phyloP scores from a whole-genome alignment of 495 filamentous ascomycete species.

The Penicillium atrosanguineum region DNA sequence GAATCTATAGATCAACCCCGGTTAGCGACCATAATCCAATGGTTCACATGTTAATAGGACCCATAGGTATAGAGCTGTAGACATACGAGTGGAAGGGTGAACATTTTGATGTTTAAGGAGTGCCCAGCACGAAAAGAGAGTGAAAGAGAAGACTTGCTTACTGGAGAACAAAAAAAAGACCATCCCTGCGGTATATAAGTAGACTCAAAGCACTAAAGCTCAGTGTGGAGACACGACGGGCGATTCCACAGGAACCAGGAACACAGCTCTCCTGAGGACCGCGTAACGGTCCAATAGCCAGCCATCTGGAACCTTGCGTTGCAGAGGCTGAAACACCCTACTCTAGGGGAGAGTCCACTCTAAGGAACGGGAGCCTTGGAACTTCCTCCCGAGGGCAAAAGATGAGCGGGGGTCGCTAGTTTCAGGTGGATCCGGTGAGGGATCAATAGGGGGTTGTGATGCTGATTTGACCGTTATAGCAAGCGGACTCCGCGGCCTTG shows the following conservation, averaged over 20 bases:
- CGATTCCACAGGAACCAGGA: constrained; percentile 1
- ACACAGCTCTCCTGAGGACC: background rate
- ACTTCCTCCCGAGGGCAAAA: background rate
- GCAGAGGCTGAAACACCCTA: constrained; percentile 12
- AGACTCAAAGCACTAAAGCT: background rate
- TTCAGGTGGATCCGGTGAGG: constrained; percentile 1
- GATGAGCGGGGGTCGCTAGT: constrained; percentile 6
- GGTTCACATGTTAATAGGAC: background rate
- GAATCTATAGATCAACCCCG: constrained; percentile 3
- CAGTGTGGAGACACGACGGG: constrained; percentile 3
- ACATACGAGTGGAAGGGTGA: constrained; percentile 27
- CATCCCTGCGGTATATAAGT: constrained; percentile 3
- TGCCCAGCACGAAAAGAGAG: constrained; percentile 20
- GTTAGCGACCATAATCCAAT: background rate
- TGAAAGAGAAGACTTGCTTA: constrained; percentile 30
- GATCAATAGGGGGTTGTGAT: background rate
- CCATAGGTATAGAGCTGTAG: background rate
- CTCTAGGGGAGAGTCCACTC: background rate
- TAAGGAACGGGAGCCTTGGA: background rate
- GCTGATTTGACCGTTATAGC: background rate
- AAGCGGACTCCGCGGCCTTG: background rate
- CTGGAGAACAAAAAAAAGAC: constrained; percentile 7
- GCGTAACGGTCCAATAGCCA: constrained; percentile 1
- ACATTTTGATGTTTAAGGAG: constrained; percentile 24
- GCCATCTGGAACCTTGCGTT: constrained; percentile 6